A percentile compares a stretch with the other conserved stretches of the same genome.
phyloP scores from a whole-genome alignment of 805 yeast genomes.

The Cyberlindnera euphorbiiphila region DNA sequence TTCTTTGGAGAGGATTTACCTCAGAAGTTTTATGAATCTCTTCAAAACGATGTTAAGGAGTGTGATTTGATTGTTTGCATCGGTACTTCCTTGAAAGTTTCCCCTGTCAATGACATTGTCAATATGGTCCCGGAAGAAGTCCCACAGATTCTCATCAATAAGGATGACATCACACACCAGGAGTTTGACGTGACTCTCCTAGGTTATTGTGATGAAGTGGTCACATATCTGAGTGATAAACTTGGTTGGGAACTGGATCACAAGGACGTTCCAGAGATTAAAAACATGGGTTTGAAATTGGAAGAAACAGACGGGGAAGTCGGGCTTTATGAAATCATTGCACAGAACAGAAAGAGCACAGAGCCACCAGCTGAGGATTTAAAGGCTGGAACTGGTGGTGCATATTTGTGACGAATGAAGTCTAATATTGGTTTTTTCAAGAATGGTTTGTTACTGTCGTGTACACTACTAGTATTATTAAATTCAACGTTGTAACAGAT shows the following conservation, averaged over 20 bases:
- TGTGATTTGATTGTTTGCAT: slow-evolving; percentile 82
- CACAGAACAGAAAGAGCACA: slow-evolving; percentile 1
- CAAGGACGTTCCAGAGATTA: slow-evolving; percentile 38
- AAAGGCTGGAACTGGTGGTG: too few species aligned
- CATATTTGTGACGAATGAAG: too few species aligned
- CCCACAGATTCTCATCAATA: slow-evolving; percentile 79
- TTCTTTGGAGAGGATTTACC: slow-evolving; percentile 89
- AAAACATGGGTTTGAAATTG: slow-evolving; percentile 31
- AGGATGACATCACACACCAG: slow-evolving; percentile 68
- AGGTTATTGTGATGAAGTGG: slow-evolving; percentile 83
- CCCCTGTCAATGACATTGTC: slow-evolving; percentile 89
- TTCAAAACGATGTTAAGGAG: slow-evolving; percentile 53
- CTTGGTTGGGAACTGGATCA: slow-evolving; percentile 62
- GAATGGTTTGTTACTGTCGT: too few species aligned
- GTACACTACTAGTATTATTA: too few species aligned
- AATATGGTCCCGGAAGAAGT: slow-evolving; percentile 64
- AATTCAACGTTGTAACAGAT: too few species aligned
- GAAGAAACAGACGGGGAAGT: slow-evolving; percentile 27
- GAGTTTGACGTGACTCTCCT: slow-evolving; percentile 75
- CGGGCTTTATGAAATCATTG: slow-evolving; percentile 36
- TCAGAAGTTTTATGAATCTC: slow-evolving; percentile 54
- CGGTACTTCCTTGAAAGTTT: slow-evolving; percentile 89
- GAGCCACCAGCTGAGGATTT: background rate
- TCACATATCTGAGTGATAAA: slow-evolving; percentile 54
- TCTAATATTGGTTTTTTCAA: too few species aligned